phyloP scores from a whole-genome alignment of 768 basidiomycete species.

The Leucosporidium creatinivorum region DNA sequence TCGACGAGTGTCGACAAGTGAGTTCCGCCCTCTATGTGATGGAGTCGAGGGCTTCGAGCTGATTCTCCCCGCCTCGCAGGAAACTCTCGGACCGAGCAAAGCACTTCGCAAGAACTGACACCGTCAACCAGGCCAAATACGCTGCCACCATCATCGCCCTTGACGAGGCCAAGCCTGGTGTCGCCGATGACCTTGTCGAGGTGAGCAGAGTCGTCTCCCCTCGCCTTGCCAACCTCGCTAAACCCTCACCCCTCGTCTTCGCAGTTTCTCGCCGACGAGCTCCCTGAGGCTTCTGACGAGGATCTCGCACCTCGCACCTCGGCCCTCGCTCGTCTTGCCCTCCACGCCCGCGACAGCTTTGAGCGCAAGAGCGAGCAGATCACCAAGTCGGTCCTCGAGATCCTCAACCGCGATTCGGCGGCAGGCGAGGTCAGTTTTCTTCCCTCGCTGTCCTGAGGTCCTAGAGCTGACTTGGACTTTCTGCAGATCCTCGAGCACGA shows the following conservation, averaged over 20 bases:
- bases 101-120: background rate
- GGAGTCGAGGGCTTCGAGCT: too few species aligned
- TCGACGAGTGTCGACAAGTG: slow-evolving; percentile 11
- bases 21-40: background rate
- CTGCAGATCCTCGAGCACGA: slow-evolving; percentile 44
- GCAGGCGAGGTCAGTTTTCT: slow-evolving; percentile 32
- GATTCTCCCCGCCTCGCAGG: slow-evolving; percentile 1
- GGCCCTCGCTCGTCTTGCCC: slow-evolving; percentile 67
- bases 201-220: slow-evolving; percentile 5
- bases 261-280: slow-evolving; percentile 56
- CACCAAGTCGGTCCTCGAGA: slow-evolving; percentile 53
- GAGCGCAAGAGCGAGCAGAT: slow-evolving; percentile 70
- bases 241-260: background rate
- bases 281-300: slow-evolving; percentile 50
- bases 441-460: background rate
- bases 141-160: slow-evolving; percentile 36
- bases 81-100: slow-evolving; percentile 12
- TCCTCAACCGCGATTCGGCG: slow-evolving; percentile 32
- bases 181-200: slow-evolving; percentile 28
- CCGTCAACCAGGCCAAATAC: slow-evolving; percentile 30
- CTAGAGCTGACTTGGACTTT: too few species aligned
- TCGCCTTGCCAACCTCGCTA: background rate
- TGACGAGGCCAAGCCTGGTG: slow-evolving; percentile 2
- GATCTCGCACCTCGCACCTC: slow-evolving; percentile 59
- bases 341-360: slow-evolving; percentile 61